Evolutionary conservation across 345 rosid species (phyloP).

Genomic region (Eucalyptus brandiana): DNA sequence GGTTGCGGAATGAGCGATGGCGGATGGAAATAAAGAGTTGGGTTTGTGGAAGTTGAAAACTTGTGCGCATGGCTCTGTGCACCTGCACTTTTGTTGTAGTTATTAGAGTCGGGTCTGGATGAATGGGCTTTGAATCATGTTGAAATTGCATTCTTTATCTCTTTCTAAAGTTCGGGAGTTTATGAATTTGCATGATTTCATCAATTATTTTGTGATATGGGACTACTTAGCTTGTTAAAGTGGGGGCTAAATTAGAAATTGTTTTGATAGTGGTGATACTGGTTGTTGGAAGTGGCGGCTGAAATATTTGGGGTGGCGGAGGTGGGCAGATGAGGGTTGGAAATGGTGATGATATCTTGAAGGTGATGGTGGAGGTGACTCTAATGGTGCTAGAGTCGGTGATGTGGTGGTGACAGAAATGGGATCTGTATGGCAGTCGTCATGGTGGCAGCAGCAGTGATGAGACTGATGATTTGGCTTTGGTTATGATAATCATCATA

Average conservation of each 20-base stretch:
- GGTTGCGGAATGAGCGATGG: neutral
- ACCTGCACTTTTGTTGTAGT: neutral
- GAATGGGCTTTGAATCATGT: neutral
- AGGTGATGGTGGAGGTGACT: neutral
- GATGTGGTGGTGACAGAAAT: neutral
- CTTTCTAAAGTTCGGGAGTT: neutral
- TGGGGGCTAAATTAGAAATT: neutral
- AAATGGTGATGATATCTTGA: neutral
- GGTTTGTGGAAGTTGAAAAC: neutral
- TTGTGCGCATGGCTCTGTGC: neutral
- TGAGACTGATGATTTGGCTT: neutral
- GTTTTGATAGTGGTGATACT: neutral
- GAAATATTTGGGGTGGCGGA: neutral
- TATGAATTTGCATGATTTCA: neutral
- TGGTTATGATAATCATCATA: neutral
- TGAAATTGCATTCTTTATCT: neutral
- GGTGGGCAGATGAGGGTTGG: neutral
- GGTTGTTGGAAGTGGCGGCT: neutral
- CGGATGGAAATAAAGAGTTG: neutral
- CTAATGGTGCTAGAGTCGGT: neutral
- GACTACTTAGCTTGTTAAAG: neutral
- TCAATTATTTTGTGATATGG: neutral
- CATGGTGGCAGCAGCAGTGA: neutral
- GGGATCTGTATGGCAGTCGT: neutral
- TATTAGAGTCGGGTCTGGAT: neutral